phyloP scores from a whole-genome alignment of 2,329 filamentous ascomycete genomes.

The Alternaria viburni region DNA sequence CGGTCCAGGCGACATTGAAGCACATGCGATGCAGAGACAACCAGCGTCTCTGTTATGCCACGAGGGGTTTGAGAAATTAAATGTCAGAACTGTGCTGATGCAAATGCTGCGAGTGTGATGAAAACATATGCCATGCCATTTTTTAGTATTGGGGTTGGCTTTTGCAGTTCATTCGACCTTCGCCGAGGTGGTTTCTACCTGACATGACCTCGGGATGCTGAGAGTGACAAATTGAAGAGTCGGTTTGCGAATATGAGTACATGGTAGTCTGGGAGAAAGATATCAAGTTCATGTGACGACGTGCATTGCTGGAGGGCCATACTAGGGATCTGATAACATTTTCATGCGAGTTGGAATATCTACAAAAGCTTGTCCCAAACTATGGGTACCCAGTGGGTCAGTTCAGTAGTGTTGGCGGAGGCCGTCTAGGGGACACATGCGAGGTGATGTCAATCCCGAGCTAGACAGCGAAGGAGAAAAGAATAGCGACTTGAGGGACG shows the following conservation, averaged over 20 bases:
- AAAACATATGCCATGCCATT: neutral
- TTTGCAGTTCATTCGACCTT: neutral
- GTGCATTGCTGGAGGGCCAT: neutral
- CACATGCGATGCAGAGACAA: neutral
- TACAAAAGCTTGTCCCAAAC: constrained; percentile 6
- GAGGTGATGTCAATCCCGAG: constrained; percentile 12
- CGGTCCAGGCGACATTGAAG: constrained; percentile 7
- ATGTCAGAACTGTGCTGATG: neutral
- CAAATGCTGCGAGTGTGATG: neutral
- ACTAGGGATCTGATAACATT: neutral
- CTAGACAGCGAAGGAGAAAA: neutral
- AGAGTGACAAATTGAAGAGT: neutral
- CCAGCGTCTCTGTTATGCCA: neutral
- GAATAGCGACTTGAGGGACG: neutral
- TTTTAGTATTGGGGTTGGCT: neutral
- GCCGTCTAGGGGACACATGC: neutral
- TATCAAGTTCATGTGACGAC: neutral
- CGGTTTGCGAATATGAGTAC: neutral
- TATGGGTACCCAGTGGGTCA: constrained; percentile 4
- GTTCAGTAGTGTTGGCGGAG: constrained; percentile 9
- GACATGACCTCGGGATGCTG: neutral
- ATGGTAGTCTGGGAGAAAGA: neutral
- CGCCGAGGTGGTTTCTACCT: neutral
- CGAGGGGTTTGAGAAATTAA: no score
- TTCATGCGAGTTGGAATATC: neutral